Evolutionary conservation across 371 early-diverging fungal species (phyloP), one percentile per base, ranked within the genome.

Genomic region (Cokeromyces recurvatus): DNA sequence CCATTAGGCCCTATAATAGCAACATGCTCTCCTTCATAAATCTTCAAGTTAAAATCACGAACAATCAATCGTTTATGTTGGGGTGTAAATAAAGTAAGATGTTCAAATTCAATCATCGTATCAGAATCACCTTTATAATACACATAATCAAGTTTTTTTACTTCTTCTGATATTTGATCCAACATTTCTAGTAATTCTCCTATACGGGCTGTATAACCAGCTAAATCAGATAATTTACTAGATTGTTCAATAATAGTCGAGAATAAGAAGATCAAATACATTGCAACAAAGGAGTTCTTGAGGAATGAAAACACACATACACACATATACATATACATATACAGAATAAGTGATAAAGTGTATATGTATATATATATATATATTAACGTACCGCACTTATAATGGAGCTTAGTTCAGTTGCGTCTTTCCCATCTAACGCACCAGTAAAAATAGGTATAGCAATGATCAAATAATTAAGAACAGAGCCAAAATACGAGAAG

Each of bases 171-270:
- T n/a, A 76, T 47, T 10, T 53, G 59, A 24, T 85, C 82, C 14
- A 87, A 52, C 0, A 73, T 78, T 51, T 92, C 92, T 53, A 89
- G 65, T 10, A 95, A 62, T 52, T 87, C 88, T n/a, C 77, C 82
- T 5, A 95, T 71, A 71, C 95, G 94, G n/a, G 88, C 78, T 2
- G 86, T 77, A 58, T 87, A 90, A 4, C 95, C 94, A 20, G 90
- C 88, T 21, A 92, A 52, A 37, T 89, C 86, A 0, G 92, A 81
- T 36, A 90, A 54, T 47, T 73, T 73, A 22, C 63, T 65, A 1
- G 82, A 71, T 56, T 83, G 81, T 41, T 84, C 74, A 40, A 89
- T 90, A 16, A 93, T 83, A 2, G 78, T 78, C 1, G 90, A 83
- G 53, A 90, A 88, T 25, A 74, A 74, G 58, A 60, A 86, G 2